Evolutionary conservation across 2,329 filamentous ascomycete species (phyloP).

Genomic region (Fusarium sp.): DNA sequence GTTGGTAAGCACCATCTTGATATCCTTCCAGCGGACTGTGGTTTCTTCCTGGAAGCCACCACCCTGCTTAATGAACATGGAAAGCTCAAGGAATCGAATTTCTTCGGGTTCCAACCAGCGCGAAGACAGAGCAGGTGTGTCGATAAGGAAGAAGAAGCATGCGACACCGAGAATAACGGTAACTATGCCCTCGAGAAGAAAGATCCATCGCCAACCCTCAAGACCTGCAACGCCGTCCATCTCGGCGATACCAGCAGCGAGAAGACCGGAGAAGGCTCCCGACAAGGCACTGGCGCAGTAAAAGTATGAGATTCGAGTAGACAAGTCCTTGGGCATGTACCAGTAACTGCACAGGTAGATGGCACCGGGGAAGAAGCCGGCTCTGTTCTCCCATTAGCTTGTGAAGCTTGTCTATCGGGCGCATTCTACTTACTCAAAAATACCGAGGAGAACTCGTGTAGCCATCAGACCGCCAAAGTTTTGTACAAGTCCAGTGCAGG

Average conservation of each 20-base stretch:
- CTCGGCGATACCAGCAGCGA: slow-evolving; percentile 73
- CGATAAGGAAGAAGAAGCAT: slow-evolving; percentile 60
- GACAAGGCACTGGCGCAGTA: slow-evolving; percentile 81
- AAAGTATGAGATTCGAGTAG: slow-evolving; percentile 78
- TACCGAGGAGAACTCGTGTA: slow-evolving; percentile 72
- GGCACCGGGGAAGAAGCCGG: slow-evolving; percentile 76
- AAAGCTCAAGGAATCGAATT: slow-evolving; percentile 43
- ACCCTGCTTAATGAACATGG: slow-evolving; percentile 49
- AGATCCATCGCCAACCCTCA: slow-evolving; percentile 47
- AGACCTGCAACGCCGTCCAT: slow-evolving; percentile 70
- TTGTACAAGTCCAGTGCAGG: slow-evolving; percentile 69
- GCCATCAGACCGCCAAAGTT: slow-evolving; percentile 70
- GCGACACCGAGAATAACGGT: slow-evolving; percentile 51
- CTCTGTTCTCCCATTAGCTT: slow-evolving; percentile 42
- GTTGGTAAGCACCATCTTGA: slow-evolving; percentile 46
- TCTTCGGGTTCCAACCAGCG: slow-evolving; percentile 49
- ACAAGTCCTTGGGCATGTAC: slow-evolving; percentile 80
- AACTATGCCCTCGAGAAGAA: slow-evolving; percentile 43
- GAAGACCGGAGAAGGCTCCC: slow-evolving; percentile 76
- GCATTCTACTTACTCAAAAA: slow-evolving; percentile 62
- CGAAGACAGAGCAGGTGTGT: slow-evolving; percentile 51
- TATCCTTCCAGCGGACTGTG: slow-evolving; percentile 38
- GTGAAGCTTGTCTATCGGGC: rapidly evolving
- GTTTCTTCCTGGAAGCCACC: slow-evolving; percentile 42
- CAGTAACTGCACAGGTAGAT: slow-evolving; percentile 82